Percentiles rank a stretch among this genome's conserved stretches.
phyloP scores from a whole-genome alignment of 805 yeast genomes.

The Candida tibetensis region DNA sequence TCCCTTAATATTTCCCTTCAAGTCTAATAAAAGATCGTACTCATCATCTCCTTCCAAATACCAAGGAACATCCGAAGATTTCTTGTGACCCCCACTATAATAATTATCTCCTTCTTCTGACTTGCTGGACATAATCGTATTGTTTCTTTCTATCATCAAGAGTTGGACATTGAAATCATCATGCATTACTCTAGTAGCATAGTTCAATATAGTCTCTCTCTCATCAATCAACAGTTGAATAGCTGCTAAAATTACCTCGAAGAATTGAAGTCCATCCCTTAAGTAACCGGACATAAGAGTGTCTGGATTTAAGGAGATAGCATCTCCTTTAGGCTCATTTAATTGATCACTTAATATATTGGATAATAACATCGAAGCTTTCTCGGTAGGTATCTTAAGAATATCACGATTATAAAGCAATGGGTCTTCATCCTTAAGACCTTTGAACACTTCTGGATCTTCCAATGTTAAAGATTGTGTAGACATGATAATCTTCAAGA shows the following conservation, averaged over 20 bases:
- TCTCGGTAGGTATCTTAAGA: slow-evolving; percentile 43
- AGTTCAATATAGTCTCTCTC: slow-evolving; percentile 64
- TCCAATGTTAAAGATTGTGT: slow-evolving; percentile 66
- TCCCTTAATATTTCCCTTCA: slow-evolving; percentile 73
- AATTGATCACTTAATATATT: slow-evolving; percentile 46
- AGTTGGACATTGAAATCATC: slow-evolving; percentile 63
- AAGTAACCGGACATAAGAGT: slow-evolving; percentile 39
- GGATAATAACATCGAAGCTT: slow-evolving; percentile 47
- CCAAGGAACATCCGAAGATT: slow-evolving; percentile 59
- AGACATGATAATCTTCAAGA: slow-evolving; percentile 59
- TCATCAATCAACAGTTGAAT: slow-evolving; percentile 65
- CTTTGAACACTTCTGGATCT: slow-evolving; percentile 72
- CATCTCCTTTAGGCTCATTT: slow-evolving; percentile 31
- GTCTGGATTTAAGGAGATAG: slow-evolving; percentile 40
- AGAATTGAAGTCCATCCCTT: slow-evolving; percentile 30
- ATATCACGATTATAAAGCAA: slow-evolving; percentile 38
- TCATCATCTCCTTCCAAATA: slow-evolving; percentile 67
- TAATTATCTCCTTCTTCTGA: slow-evolving; percentile 36
- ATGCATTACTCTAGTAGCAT: slow-evolving; percentile 76
- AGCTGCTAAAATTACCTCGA: slow-evolving; percentile 34
- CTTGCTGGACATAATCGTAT: slow-evolving; percentile 35
- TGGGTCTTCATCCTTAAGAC: slow-evolving; percentile 56
- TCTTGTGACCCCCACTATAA: slow-evolving; percentile 32
- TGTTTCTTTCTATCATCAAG: slow-evolving; percentile 46
- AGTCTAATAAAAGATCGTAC: slow-evolving; percentile 53